Evolutionary conservation across 495 filamentous ascomycete species (phyloP).

Genomic region (Aspergillus affinis): DNA sequence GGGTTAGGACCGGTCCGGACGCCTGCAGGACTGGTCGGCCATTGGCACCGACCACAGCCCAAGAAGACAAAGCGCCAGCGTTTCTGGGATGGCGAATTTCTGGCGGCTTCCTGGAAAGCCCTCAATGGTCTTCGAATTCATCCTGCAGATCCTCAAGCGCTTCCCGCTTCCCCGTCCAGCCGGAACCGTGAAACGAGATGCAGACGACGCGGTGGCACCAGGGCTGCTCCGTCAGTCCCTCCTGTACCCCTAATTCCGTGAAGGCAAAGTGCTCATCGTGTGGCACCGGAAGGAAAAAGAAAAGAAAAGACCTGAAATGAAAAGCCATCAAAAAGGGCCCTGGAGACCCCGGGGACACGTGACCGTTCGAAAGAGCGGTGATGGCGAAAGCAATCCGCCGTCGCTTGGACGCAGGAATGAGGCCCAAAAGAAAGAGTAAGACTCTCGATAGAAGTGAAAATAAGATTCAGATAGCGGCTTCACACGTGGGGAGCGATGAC

Average conservation of each 20-base stretch:
- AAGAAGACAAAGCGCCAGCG: conserved; percentile 6
- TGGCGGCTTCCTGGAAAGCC: conserved; percentile 6
- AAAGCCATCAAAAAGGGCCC: too few species aligned
- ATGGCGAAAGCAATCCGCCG: neutral
- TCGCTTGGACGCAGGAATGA: neutral
- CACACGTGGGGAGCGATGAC: conserved; percentile 16
- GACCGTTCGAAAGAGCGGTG: neutral
- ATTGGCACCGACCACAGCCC: conserved; percentile 16
- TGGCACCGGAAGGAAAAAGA: neutral
- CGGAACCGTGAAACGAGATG: conserved; percentile 23
- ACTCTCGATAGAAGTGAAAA: conserved; percentile 3
- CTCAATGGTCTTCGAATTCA: conserved; percentile 15
- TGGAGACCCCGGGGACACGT: neutral
- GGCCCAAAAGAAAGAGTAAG: neutral
- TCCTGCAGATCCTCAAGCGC: conserved; percentile 23
- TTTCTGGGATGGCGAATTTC: conserved; percentile 18
- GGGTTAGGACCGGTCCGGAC: conserved; percentile 17
- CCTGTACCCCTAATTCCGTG: conserved; percentile 6
- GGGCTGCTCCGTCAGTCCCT: conserved; percentile 13
- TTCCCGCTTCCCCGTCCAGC: conserved; percentile 28
- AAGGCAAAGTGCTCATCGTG: neutral
- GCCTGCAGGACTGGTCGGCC: conserved; percentile 17
- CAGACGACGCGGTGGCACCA: conserved; percentile 17
- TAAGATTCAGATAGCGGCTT: conserved; percentile 12
- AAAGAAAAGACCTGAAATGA: neutral